Base-by-base conservation (phyloP, 495 filamentous ascomycete species). In the Clohesyomyces aquaticus region DNA sequence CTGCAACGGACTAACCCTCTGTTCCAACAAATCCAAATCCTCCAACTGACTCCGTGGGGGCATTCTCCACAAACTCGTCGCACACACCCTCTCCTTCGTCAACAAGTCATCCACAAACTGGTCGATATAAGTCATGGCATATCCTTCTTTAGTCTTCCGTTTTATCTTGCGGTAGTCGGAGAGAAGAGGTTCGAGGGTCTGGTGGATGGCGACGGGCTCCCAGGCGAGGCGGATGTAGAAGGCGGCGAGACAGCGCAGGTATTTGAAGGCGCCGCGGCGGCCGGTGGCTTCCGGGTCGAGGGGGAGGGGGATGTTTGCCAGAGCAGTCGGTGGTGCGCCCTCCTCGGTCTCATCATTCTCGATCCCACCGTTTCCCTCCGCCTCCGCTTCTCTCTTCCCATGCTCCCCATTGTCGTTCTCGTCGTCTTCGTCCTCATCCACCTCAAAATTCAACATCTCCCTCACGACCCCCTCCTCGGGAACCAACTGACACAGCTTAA, bases 191-290 rank as follows among this genome's bases (percentile, higher is more conserved):
- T 99, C 94, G 14, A 99, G 77, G 11, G 83, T 83, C 53, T 76
- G 79, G 73, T 91, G 96, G 14, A 98, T 86, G 32, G 93, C 87
- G 67, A 87, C 87, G 43, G 91, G 85, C 52, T 85, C 81, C 71
- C 93, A 89, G 26, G 95, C 96, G 64, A 99, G 76, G n/a, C 95
- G 82, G 0, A 96, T 83, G 73, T 98, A 99, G 72, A 99, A 96
- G 0, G 86, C 88, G 0, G 91, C 93, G 59, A 99, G 75, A 0
- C 88, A 90, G 48, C 91, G 86, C 50, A 98, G 79, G 69, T 99
- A 99, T 61, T 78, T 80, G 68, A 73, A 78, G 49, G 74, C 70
- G 18, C 58, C 69, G 8, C 29, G 23, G 46, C 64, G 63, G 9
- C 50, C 53, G 4, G n/a, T 3, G 32, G 55, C 58, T 18, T 67